phyloP scores from a whole-genome alignment of 1,139 yeast genomes.

The Citeromyces hawaiiensis region DNA sequence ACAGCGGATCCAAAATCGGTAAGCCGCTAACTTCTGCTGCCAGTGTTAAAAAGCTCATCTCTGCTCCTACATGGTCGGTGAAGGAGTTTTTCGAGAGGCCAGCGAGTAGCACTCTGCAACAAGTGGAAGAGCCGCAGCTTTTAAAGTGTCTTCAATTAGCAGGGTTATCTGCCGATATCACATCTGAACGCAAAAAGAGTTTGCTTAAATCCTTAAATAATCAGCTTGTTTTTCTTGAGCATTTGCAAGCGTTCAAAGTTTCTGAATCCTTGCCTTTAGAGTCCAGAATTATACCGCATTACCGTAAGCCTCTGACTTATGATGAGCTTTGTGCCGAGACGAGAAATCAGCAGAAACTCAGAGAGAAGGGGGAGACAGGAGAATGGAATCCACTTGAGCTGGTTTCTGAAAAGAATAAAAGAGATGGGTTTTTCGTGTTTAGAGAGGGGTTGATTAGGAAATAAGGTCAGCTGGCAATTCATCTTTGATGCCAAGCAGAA shows the following conservation, averaged over 20 bases:
- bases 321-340: neutral
- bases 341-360: neutral
- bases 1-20: no score
- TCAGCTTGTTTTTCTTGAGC: conserved; percentile 14
- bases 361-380: conserved; percentile 3
- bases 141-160: conserved; percentile 12
- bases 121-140: conserved; percentile 8
- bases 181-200: conserved; percentile 5
- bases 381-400: conserved; percentile 1
- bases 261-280: neutral
- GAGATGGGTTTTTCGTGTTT: conserved; percentile 3
- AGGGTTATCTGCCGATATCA: conserved; percentile 11
- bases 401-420: conserved; percentile 2
- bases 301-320: neutral
- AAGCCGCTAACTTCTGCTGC: conserved; percentile 1
- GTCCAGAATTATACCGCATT: neutral
- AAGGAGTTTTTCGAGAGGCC: conserved; percentile 5
- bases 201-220: conserved; percentile 10
- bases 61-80: conserved; percentile 10
- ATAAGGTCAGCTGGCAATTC: no score
- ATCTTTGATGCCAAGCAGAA: no score
- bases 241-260: conserved; percentile 9
- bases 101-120: neutral
- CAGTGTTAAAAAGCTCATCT: conserved; percentile 4
- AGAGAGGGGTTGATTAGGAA: conserved; percentile 1